Percentiles rank a stretch among this genome's conserved stretches.
These are phyloP conservation scores for Aureobasidium sp. DNA, from an alignment of 2,329 filamentous ascomycete genomes.

Conservation along the genomic window DNA sequence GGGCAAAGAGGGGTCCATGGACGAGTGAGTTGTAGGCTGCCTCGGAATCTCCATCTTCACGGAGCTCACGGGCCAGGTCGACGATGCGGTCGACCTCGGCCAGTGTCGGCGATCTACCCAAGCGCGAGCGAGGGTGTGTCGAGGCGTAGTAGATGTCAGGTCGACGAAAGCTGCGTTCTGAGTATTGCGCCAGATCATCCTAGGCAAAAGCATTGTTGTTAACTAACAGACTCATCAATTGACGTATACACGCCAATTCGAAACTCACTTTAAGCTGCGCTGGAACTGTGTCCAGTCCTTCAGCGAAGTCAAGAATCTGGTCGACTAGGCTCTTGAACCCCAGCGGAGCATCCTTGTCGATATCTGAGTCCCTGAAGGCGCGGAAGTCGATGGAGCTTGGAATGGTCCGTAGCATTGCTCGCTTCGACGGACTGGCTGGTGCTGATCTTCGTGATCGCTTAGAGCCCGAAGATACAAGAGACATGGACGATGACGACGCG, in stretches of 20 bases:
- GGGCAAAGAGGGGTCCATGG: background rate
- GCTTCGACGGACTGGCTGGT: background rate
- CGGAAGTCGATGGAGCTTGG: background rate
- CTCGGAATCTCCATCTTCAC: slow-evolving; percentile 9
- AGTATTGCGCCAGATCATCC: background rate
- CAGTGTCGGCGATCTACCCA: background rate
- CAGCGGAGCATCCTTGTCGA: background rate
- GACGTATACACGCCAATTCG: background rate
- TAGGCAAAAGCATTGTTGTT: background rate
- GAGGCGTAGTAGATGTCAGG: background rate
- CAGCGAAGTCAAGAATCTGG: background rate
- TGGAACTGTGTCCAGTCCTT: background rate
- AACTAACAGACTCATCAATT: background rate
- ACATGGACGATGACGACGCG: background rate
- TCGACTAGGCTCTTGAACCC: background rate
- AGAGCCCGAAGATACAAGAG: background rate
- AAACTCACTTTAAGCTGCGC: background rate
- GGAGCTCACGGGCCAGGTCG: background rate
- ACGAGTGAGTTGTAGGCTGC: slow-evolving; percentile 1
- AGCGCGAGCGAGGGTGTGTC: background rate
- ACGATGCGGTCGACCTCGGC: slow-evolving; percentile 6
- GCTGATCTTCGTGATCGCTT: background rate
- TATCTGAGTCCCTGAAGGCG: background rate
- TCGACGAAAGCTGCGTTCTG: background rate
- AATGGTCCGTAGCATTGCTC: background rate